Conservation (phyloP, 2,329 filamentous ascomycete genomes). For the Fusarium hostae region DNA sequence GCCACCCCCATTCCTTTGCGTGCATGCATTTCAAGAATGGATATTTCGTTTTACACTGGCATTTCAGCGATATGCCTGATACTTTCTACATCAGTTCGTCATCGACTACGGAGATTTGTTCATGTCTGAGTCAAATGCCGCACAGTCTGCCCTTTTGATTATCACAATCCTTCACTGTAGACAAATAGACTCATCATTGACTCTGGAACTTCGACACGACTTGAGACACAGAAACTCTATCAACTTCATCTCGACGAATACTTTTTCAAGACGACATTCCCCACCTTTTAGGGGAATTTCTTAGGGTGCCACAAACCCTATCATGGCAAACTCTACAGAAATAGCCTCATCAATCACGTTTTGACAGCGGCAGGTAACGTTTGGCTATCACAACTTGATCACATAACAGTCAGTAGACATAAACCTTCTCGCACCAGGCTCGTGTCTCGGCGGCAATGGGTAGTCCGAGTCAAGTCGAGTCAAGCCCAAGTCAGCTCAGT, state of each 20-base stretch:
- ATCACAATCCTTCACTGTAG: not conserved
- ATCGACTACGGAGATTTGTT: not conserved
- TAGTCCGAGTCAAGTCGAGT: not conserved
- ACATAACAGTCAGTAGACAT: not conserved
- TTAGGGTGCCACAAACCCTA: constrained; percentile 2
- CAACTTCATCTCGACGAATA: not conserved
- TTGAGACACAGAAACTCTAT: not conserved
- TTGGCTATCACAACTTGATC: not conserved
- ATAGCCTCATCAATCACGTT: constrained; percentile 8
- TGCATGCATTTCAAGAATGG: not conserved
- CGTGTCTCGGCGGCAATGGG: not conserved
- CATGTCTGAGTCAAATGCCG: constrained; percentile 9
- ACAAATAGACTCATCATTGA: not conserved
- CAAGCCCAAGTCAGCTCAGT: not conserved
- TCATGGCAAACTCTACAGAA: constrained; percentile 2
- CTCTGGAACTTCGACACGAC: not conserved
- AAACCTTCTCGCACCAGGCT: not conserved
- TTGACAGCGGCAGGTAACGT: constrained; percentile 6
- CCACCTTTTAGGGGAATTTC: not conserved
- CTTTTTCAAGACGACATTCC: not conserved
- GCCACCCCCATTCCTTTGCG: not conserved
- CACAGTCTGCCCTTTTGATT: constrained; percentile 3
- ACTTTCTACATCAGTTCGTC: not conserved
- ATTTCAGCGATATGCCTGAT: not conserved
- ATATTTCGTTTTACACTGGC: not conserved